Percentiles rank a stretch among this genome's conserved stretches.
These are phyloP conservation scores for Tulasnella sp. DNA, from an alignment of 768 basidiomycete genomes.

Conservation along the genomic window DNA sequence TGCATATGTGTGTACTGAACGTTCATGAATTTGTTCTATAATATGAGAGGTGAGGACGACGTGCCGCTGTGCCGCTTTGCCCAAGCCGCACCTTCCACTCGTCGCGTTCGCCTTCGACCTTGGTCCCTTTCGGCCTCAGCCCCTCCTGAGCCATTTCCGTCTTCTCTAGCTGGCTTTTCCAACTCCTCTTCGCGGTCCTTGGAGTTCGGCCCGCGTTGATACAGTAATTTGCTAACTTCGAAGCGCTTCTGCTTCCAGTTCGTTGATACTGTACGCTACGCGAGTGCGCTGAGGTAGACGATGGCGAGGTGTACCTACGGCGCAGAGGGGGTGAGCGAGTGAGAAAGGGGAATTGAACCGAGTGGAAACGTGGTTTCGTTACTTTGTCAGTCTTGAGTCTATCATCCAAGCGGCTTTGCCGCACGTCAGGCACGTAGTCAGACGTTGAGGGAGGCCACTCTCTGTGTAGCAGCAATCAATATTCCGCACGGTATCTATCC, in stretches of 20 bases:
- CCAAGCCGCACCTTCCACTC: slow-evolving; percentile 72
- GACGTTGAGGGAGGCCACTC: no score
- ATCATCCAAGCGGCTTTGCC: no score
- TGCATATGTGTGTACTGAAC: slow-evolving; percentile 82
- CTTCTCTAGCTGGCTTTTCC: slow-evolving; percentile 77
- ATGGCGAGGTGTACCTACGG: slow-evolving; percentile 6
- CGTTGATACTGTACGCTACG: background rate
- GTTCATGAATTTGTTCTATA: slow-evolving; percentile 56
- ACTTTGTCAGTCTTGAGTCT: slow-evolving; percentile 4
- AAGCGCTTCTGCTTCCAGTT: slow-evolving; percentile 23
- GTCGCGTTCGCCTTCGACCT: slow-evolving; percentile 60
- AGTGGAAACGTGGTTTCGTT: background rate
- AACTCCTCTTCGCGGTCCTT: slow-evolving; percentile 90
- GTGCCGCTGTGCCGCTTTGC: background rate
- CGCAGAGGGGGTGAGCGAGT: background rate
- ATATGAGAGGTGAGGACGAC: slow-evolving; percentile 25
- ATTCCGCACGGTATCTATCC: no score
- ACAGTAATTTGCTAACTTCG: slow-evolving; percentile 62
- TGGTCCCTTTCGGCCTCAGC: slow-evolving; percentile 56
- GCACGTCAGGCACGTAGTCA: no score
- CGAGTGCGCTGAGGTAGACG: slow-evolving; percentile 3
- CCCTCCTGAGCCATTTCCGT: slow-evolving; percentile 80
- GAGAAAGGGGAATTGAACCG: background rate
- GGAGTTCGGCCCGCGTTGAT: slow-evolving; percentile 71
- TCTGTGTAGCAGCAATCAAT: no score